phyloP scores from a whole-genome alignment of 495 filamentous ascomycete species.

The Annulohypoxylon bovei region DNA sequence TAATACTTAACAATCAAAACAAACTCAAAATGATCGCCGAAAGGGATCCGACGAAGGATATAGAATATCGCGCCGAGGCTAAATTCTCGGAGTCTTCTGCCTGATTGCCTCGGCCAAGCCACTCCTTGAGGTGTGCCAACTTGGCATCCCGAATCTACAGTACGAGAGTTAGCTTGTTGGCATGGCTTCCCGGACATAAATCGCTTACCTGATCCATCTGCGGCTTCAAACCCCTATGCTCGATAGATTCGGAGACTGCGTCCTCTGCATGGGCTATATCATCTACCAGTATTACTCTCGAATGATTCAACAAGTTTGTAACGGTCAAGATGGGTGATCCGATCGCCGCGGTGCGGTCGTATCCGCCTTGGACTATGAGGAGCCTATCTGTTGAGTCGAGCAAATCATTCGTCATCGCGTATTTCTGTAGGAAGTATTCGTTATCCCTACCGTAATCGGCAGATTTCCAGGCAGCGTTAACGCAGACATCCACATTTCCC shows the following conservation, averaged over 20 bases:
- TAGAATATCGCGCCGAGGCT: not conserved
- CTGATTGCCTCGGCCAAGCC: constrained; percentile 32
- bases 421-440: constrained; percentile 39
- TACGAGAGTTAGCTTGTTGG: not conserved
- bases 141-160: constrained; percentile 32
- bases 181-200: not conserved
- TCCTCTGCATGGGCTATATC: constrained; percentile 33
- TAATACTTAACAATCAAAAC: not conserved
- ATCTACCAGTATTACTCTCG: constrained; percentile 25
- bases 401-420: constrained; percentile 24
- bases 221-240: constrained; percentile 25
- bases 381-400: constrained; percentile 23
- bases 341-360: constrained; percentile 34
- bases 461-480: constrained; percentile 16
- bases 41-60: not conserved
- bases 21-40: not conserved
- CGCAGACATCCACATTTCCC: constrained; percentile 25
- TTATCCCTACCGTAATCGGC: constrained; percentile 28
- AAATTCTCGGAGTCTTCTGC: not conserved
- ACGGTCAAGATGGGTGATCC: constrained; percentile 29
- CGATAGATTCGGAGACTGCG: constrained; percentile 31
- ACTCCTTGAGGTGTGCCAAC: constrained; percentile 32
- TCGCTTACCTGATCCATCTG: constrained; percentile 29
- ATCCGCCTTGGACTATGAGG: constrained; percentile 27
- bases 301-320: constrained; percentile 24